phyloP scores from a whole-genome alignment of 331 rosid species.

The Malus hybrid region DNA sequence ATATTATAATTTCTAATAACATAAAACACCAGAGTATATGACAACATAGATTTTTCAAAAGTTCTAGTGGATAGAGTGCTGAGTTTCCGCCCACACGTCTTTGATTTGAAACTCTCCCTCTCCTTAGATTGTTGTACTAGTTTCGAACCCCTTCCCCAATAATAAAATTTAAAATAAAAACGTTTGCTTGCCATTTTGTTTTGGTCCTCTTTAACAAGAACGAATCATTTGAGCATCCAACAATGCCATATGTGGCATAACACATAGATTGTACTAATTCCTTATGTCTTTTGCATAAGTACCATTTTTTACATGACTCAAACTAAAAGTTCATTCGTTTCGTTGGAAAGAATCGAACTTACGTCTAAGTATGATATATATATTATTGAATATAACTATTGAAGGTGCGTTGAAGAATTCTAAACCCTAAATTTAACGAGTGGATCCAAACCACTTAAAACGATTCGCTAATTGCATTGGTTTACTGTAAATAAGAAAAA shows the following conservation, averaged over 20 bases:
- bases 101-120: fast-evolving
- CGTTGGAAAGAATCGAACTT: neutral
- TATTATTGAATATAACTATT: too few species aligned
- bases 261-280: neutral
- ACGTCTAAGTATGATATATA: too few species aligned
- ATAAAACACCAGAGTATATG: too few species aligned
- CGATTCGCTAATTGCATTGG: neutral
- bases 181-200: too few species aligned
- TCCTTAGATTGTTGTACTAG: too few species aligned
- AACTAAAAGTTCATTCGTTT: too few species aligned
- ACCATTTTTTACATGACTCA: neutral
- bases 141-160: too few species aligned
- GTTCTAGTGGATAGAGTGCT: too few species aligned
- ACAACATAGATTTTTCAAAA: neutral
- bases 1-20: too few species aligned
- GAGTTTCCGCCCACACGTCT: fast-evolving
- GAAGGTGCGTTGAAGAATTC: neutral
- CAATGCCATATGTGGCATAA: neutral
- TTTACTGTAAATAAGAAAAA: too few species aligned
- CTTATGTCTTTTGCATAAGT: neutral
- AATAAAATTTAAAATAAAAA: too few species aligned
- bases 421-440: too few species aligned
- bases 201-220: neutral
- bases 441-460: neutral
- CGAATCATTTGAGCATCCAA: neutral